Evolutionary conservation across 2,329 filamentous ascomycete species (phyloP).

Genomic region (Penicillium sp.): DNA sequence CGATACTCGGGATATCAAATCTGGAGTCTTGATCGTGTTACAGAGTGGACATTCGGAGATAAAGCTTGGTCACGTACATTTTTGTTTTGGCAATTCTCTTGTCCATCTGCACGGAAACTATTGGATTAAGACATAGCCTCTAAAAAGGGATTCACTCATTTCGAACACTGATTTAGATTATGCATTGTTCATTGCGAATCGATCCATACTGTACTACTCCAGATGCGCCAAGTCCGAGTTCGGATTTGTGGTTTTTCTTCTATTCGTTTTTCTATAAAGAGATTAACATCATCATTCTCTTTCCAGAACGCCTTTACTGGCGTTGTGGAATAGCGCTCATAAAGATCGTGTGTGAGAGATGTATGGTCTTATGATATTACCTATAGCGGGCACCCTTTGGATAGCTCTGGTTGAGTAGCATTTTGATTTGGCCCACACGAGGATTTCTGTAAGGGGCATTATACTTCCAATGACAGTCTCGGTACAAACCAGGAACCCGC

Average conservation of each 20-base stretch:
- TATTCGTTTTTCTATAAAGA: not conserved
- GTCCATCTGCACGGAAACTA: not conserved
- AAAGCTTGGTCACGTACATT: not conserved
- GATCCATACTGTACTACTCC: not conserved
- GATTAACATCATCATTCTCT: too few species aligned
- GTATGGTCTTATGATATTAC: not conserved
- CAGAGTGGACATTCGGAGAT: not conserved
- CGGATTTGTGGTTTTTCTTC: too few species aligned
- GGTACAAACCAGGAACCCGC: not conserved
- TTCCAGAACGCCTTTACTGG: too few species aligned
- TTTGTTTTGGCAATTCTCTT: not conserved
- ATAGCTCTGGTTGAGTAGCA: not conserved
- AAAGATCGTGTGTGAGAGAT: not conserved
- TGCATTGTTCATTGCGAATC: not conserved
- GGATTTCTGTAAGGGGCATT: not conserved
- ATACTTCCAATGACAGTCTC: not conserved
- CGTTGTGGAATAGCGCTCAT: accelerated
- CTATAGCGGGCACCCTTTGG: too few species aligned
- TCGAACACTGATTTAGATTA: not conserved
- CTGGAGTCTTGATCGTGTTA: not conserved
- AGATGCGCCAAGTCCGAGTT: not conserved
- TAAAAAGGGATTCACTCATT: not conserved
- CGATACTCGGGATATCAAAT: not conserved
- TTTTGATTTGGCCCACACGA: not conserved
- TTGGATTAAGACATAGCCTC: not conserved